Evolutionary conservation across 768 basidiomycete genomes (phyloP).

Genomic region (Rubroboletus satanas): DNA sequence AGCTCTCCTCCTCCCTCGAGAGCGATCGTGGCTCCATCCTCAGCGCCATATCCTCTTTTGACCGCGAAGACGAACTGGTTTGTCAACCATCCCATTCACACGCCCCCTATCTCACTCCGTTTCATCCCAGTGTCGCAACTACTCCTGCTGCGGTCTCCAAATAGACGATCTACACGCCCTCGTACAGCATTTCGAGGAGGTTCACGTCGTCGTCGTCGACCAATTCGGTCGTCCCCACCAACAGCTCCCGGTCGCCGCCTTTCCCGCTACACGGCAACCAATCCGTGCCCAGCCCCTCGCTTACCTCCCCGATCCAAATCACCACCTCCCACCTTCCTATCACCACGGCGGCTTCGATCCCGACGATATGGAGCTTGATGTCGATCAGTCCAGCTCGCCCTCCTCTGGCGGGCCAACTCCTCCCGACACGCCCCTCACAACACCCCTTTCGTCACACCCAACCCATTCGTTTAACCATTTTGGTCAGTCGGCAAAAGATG

Average conservation of each 20-base stretch:
- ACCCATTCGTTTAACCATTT: constrained; percentile 32
- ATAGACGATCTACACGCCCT: constrained; percentile 77
- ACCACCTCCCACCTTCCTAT: constrained; percentile 29
- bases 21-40: constrained; percentile 56
- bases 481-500: constrained; percentile 27
- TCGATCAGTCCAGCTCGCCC: constrained; percentile 55
- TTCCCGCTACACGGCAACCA: constrained; percentile 32
- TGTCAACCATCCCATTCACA: constrained; percentile 22
- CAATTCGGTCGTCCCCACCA: constrained; percentile 37
- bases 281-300: constrained; percentile 32
- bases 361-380: constrained; percentile 80
- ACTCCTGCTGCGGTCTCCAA: constrained; percentile 83
- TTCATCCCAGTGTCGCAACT: constrained; percentile 68
- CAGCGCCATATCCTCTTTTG: constrained; percentile 63
- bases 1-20: constrained; percentile 52
- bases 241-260: constrained; percentile 24
- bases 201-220: constrained; percentile 74
- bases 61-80: constrained; percentile 71
- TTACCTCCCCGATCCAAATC: constrained; percentile 26
- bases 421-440: constrained; percentile 43
- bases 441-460: constrained; percentile 37
- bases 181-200: constrained; percentile 89
- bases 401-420: constrained; percentile 39
- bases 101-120: not conserved
- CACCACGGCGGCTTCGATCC: constrained; percentile 52